These are phyloP conservation scores for Diaporthe sp. DNA, from an alignment of 2,329 filamentous ascomycete species.

Conservation along the genomic window DNA sequence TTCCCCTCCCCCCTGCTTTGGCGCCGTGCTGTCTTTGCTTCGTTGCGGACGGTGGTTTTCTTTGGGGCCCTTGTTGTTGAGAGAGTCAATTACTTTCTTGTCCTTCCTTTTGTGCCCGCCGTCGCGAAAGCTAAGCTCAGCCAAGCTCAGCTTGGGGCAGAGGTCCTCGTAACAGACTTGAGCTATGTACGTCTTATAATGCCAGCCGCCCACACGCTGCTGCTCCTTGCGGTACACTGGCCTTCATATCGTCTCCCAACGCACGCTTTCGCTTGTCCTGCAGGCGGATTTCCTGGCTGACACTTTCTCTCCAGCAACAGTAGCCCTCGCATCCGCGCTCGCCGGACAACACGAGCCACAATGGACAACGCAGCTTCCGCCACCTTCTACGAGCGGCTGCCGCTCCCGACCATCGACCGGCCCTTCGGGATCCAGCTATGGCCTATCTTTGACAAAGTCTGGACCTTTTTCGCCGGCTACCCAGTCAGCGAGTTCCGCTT, in stretches of 20 bases:
- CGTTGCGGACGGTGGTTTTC: slow-evolving; percentile 29
- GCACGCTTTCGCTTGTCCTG: neutral
- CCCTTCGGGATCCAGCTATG: slow-evolving; percentile 93
- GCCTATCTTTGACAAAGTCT: slow-evolving; percentile 93
- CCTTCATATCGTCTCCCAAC: neutral
- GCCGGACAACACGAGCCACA: slow-evolving; percentile 29
- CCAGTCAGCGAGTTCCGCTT: slow-evolving; percentile 89
- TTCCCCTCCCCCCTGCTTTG: slow-evolving; percentile 35
- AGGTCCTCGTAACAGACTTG: neutral
- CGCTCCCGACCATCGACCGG: slow-evolving; percentile 85
- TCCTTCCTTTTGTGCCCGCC: slow-evolving; percentile 34
- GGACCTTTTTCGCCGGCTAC: slow-evolving; percentile 81
- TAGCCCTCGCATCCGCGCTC: neutral
- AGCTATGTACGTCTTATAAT: neutral
- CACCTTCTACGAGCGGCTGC: slow-evolving; percentile 64
- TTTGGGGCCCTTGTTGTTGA: slow-evolving; percentile 21
- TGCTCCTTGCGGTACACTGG: neutral
- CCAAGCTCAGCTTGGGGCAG: slow-evolving; percentile 9
- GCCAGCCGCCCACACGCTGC: neutral
- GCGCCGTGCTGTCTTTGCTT: slow-evolving; percentile 27
- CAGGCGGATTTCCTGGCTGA: neutral
- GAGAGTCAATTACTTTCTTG: slow-evolving; percentile 32
- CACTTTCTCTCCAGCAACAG: neutral
- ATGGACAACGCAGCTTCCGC: slow-evolving; percentile 47
- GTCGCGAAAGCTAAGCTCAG: slow-evolving; percentile 7